Evolutionary conservation across 495 filamentous ascomycete genomes (phyloP).

Genomic region (Barbatosphaeria neglecta): DNA sequence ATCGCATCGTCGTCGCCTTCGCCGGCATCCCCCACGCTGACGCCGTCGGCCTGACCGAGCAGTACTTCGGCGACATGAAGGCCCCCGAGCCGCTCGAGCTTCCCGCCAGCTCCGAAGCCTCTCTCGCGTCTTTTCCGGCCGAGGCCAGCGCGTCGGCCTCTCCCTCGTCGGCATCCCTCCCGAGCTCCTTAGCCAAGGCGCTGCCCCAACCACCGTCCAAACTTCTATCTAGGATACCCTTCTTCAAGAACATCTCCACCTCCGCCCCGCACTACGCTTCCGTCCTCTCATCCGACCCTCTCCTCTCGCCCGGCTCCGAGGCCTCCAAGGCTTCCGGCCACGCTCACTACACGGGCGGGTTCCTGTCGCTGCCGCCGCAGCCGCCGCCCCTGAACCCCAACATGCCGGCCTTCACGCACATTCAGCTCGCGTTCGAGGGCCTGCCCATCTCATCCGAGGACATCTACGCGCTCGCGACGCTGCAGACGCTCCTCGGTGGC

Average conservation of each 20-base stretch:
- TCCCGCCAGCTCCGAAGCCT: conserved; percentile 44
- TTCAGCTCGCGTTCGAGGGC: conserved; percentile 93
- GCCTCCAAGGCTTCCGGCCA: conserved; percentile 50
- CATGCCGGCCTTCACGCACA: conserved; percentile 73
- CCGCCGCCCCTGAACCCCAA: conserved; percentile 66
- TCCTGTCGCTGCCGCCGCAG: conserved; percentile 70
- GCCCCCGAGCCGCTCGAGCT: conserved; percentile 36
- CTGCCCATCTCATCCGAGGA: conserved; percentile 80
- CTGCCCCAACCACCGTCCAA: conserved; percentile 39
- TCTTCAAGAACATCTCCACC: conserved; percentile 79
- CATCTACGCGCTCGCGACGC: conserved; percentile 92
- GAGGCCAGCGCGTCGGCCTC: conserved; percentile 23
- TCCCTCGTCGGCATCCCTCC: conserved; percentile 20
- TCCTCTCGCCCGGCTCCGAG: conserved; percentile 40
- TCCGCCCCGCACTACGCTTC: conserved; percentile 51
- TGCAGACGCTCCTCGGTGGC: conserved; percentile 91
- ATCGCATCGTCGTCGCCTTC: conserved; percentile 88
- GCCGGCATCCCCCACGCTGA: conserved; percentile 77
- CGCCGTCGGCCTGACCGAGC: conserved; percentile 67
- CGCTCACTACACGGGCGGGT: conserved; percentile 88
- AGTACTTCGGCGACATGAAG: conserved; percentile 88
- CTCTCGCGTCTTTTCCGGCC: conserved; percentile 26
- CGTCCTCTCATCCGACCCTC: conserved; percentile 29
- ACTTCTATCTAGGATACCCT: conserved; percentile 76
- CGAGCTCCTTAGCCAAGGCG: conserved; percentile 29